Evolutionary conservation across 208 protist genomes (phyloP).

Genomic region (Leishmania lainsoni): DNA sequence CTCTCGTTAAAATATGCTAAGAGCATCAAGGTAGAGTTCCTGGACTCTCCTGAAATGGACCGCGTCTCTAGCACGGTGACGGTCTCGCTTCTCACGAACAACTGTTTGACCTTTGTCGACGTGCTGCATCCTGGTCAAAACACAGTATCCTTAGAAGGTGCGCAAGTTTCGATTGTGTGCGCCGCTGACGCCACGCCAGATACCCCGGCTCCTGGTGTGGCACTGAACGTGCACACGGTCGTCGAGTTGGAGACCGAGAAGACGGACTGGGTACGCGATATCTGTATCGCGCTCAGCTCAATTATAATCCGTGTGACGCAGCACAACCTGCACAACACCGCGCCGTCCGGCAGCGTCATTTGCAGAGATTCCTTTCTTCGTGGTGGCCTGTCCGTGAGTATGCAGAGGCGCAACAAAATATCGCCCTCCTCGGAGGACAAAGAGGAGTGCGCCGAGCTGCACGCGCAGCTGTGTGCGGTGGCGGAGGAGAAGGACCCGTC

Average conservation of each 20-base stretch:
- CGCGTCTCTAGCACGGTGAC: slow-evolving; percentile 6
- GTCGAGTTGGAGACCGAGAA: slow-evolving; percentile 55
- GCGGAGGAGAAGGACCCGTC: slow-evolving; percentile 19
- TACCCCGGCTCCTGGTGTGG: slow-evolving; percentile 18
- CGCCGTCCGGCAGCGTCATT: slow-evolving; percentile 17
- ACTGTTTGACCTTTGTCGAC: slow-evolving; percentile 20
- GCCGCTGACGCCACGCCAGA: slow-evolving; percentile 20
- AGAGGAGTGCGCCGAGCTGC: slow-evolving; percentile 29
- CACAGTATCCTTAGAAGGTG: slow-evolving; percentile 20
- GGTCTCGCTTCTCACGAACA: slow-evolving; percentile 41
- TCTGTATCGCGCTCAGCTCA: slow-evolving; percentile 63
- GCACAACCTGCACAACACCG: slow-evolving; percentile 33
- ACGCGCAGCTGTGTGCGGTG: slow-evolving; percentile 30
- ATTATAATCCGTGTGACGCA: slow-evolving; percentile 57
- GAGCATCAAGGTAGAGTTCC: slow-evolving; percentile 52
- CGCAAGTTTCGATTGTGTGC: slow-evolving; percentile 24
- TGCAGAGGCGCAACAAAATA: slow-evolving; percentile 28
- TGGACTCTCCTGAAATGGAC: slow-evolving; percentile 16
- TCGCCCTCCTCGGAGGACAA: slow-evolving; percentile 9
- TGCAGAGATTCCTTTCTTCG: slow-evolving; percentile 28
- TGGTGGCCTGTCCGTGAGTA: slow-evolving; percentile 22
- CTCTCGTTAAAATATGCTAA: slow-evolving; percentile 68
- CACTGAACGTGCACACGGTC: slow-evolving; percentile 36
- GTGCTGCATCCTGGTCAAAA: slow-evolving; percentile 23
- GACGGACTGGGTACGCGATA: slow-evolving; percentile 76